A percentile compares a stretch with the other conserved stretches of the same genome.
phyloP scores from a whole-genome alignment of 106 monocot genomes.

The Acanthochlamys bracteata region DNA sequence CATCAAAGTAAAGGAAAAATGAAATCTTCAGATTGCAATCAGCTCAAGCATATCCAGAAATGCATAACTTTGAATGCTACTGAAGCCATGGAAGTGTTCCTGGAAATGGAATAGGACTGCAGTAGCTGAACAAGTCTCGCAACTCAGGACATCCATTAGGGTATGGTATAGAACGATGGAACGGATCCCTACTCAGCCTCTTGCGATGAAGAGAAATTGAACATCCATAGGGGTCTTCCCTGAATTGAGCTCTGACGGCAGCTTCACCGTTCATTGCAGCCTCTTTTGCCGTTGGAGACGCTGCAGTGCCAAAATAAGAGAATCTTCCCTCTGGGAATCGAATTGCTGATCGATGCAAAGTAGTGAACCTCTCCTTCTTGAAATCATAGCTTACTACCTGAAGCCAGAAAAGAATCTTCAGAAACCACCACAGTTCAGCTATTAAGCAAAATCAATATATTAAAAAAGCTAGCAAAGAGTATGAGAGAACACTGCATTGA shows the following conservation, averaged over 20 bases:
- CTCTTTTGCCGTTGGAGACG: slow-evolving; percentile 39
- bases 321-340: slow-evolving; percentile 79
- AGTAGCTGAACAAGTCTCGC: slow-evolving; percentile 68
- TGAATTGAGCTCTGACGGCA: slow-evolving; percentile 63
- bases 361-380: slow-evolving; percentile 82
- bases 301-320: slow-evolving; percentile 68
- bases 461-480: background rate
- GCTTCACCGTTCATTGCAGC: slow-evolving; percentile 72
- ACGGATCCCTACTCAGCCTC: slow-evolving; percentile 80
- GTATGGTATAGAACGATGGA: slow-evolving; percentile 72
- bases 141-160: slow-evolving; percentile 89
- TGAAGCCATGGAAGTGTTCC: slow-evolving; percentile 70
- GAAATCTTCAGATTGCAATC: no score
- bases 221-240: slow-evolving; percentile 80
- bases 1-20: no score
- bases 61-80: slow-evolving; percentile 7
- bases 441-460: background rate
- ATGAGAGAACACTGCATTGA: background rate
- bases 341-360: slow-evolving; percentile 66
- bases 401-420: background rate
- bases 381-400: slow-evolving; percentile 99
- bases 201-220: slow-evolving; percentile 53
- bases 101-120: slow-evolving; percentile 56
- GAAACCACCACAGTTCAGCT: background rate
- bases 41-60: slow-evolving; percentile 2